A percentile compares a stretch with the other conserved stretches of the same genome.
Conservation (phyloP, 768 basidiomycete species). For the Hemileccinum rubropunctum region DNA sequence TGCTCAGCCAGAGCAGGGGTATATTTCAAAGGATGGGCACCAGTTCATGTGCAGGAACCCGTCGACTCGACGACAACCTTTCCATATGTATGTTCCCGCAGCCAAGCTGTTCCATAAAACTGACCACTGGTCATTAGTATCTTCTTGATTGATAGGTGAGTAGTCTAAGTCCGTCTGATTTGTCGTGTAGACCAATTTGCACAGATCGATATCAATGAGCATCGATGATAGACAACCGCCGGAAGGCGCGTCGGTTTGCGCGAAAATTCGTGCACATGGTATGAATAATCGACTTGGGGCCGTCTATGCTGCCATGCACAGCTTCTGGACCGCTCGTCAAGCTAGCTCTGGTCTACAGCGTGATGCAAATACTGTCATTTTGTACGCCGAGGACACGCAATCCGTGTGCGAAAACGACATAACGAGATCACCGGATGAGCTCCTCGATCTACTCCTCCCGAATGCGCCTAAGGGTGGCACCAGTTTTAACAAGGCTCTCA, state of each 20-base stretch:
- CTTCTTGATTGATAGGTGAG: slow-evolving; percentile 22
- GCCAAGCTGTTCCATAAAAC: not conserved
- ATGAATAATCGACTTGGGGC: slow-evolving; percentile 55
- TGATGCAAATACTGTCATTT: slow-evolving; percentile 55
- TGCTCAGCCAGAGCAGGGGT: slow-evolving; percentile 32
- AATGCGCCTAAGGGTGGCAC: slow-evolving; percentile 40
- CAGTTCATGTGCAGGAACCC: slow-evolving; percentile 53
- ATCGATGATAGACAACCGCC: slow-evolving; percentile 40
- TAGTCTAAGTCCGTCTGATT: not conserved
- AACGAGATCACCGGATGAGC: slow-evolving; percentile 39
- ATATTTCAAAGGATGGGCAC: slow-evolving; percentile 58
- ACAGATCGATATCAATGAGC: slow-evolving; percentile 52
- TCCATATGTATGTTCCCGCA: slow-evolving; percentile 51
- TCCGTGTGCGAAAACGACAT: slow-evolving; percentile 42
- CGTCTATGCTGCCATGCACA: slow-evolving; percentile 49
- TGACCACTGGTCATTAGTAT: slow-evolving; percentile 7
- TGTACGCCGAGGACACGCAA: slow-evolving; percentile 36
- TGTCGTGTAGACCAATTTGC: not conserved
- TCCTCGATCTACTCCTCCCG: slow-evolving; percentile 40
- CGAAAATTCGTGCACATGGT: slow-evolving; percentile 25
- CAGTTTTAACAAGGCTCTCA: slow-evolving; percentile 41
- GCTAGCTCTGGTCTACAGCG: slow-evolving; percentile 34
- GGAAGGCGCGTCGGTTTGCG: slow-evolving; percentile 32
- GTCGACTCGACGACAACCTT: slow-evolving; percentile 44
- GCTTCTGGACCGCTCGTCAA: slow-evolving; percentile 53